Evolutionary conservation across 1,139 yeast genomes (phyloP).

Genomic region (Candida labiduridarum): DNA sequence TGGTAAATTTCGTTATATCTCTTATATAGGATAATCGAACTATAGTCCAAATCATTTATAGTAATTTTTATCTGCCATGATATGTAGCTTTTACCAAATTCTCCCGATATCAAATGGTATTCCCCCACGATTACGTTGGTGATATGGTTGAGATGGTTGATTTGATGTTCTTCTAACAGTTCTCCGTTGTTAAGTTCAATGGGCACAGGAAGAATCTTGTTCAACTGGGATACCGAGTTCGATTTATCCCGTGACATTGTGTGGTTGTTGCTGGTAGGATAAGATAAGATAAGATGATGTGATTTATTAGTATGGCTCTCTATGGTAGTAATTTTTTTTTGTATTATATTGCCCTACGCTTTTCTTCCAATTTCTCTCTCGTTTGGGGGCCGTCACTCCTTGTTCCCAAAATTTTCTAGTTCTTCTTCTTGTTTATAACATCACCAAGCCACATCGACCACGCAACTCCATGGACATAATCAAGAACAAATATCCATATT

Average conservation of each 20-base stretch:
- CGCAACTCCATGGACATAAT: conserved; percentile 35
- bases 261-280: background rate
- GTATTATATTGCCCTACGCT: background rate
- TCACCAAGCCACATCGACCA: background rate
- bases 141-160: conserved; percentile 25
- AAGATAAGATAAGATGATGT: too few relatives aligned
- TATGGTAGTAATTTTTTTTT: too few relatives aligned
- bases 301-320: too few relatives aligned
- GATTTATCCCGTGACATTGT: conserved; percentile 12
- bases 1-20: conserved; percentile 66
- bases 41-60: conserved; percentile 44
- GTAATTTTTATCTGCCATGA: conserved; percentile 53
- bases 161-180: conserved; percentile 19
- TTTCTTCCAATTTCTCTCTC: background rate
- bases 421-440: background rate
- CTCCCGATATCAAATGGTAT: conserved; percentile 41
- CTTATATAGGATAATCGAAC: conserved; percentile 54
- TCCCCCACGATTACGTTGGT: conserved; percentile 45
- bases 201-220: conserved; percentile 41
- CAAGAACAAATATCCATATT: conserved; percentile 38
- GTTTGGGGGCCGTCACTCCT: too few relatives aligned
- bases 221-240: conserved; percentile 29
- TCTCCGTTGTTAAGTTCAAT: conserved; percentile 31
- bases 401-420: background rate
- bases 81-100: conserved; percentile 41